Evolutionary conservation across 768 basidiomycete genomes (phyloP), one percentile per base, ranked within the genome.

Genomic region (Porpolomopsis calyptriformis): DNA sequence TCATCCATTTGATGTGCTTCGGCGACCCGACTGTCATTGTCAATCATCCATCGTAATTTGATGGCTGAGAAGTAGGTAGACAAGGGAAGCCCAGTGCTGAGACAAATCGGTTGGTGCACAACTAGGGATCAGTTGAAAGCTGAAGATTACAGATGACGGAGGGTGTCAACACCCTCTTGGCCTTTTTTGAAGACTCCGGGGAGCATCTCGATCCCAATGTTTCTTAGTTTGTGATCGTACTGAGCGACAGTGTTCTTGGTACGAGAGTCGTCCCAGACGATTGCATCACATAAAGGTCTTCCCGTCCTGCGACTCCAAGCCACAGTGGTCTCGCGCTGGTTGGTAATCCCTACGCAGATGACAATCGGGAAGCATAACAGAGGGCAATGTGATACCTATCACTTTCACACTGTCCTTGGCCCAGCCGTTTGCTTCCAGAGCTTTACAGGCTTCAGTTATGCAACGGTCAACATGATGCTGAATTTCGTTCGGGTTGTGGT

Each of bases 51-150:
- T 37, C 86, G 78, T 51, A 96, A 72, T 66, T 97, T 98, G 62
- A 96, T 83, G 14, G 85, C 94, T 19, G 93, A 96, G 67, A 99
- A 99, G 67, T 99, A 99, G 0, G 94, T 98, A 12, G 93, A 96
- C 6, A 97, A 72, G n/a, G 85, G 87, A 31, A 96, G 76, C 26
- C 93, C 93, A 40, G 91, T 93, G 49, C 88, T 94, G 52, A 23
- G 27, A 40, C 45, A 45, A 41, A 40, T 25, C 29, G 7, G 7
- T 31, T 14, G 14, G 39, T 49, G 12, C 52, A 26, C 39, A 45
- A 47, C 40, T 20, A 41, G 35, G 16, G 36, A 34, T 53, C 34
- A 46, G 49, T 4, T 56, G 57, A 12, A 37, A 37, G 39, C 38
- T 31, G 41, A 39, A 47, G 26, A 69, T 57, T 59, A 85, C 85